Conservation (phyloP, 1,284 basidiomycete genomes). For the Ustilago vetiveriae region DNA sequence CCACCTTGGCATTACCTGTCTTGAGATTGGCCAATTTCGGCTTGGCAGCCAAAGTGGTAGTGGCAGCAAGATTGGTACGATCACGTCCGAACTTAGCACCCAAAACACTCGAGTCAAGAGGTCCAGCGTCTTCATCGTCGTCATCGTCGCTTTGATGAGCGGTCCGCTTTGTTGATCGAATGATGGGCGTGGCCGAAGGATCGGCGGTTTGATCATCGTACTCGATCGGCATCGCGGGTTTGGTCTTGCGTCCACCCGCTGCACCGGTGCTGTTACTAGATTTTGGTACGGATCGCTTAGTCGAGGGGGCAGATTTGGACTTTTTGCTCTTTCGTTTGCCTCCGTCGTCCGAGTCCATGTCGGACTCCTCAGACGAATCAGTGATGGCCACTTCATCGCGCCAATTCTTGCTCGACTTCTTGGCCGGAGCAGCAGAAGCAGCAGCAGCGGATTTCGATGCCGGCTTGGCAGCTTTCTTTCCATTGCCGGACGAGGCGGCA, state of each 20-base stretch:
- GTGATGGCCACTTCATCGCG: constrained; percentile 40
- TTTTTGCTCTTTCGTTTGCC: constrained; percentile 8
- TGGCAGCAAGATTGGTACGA: constrained; percentile 26
- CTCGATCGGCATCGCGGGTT: constrained; percentile 23
- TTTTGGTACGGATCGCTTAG: too few relatives aligned
- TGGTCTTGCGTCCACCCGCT: constrained; percentile 2
- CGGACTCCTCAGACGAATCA: constrained; percentile 34
- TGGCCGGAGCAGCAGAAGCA: not conserved
- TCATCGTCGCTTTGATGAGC: constrained; percentile 10
- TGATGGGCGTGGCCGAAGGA: constrained; percentile 44
- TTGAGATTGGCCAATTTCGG: not conserved
- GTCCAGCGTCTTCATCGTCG: constrained; percentile 16
- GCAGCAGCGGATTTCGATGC: constrained; percentile 2
- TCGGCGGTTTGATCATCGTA: constrained; percentile 43
- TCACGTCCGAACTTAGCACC: constrained; percentile 34
- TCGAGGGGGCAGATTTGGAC: too few relatives aligned
- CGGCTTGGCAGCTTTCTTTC: constrained; percentile 17
- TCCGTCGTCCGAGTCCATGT: constrained; percentile 19
- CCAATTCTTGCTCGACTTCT: constrained; percentile 37
- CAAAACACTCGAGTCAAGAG: constrained; percentile 21
- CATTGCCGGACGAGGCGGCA: not conserved
- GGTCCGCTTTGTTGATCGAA: constrained; percentile 29
- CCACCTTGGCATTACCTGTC: not conserved
- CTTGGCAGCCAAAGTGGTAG: not conserved
- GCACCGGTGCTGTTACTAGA: not conserved